phyloP scores from a whole-genome alignment of 257 asterid species.

The Plantago major region DNA sequence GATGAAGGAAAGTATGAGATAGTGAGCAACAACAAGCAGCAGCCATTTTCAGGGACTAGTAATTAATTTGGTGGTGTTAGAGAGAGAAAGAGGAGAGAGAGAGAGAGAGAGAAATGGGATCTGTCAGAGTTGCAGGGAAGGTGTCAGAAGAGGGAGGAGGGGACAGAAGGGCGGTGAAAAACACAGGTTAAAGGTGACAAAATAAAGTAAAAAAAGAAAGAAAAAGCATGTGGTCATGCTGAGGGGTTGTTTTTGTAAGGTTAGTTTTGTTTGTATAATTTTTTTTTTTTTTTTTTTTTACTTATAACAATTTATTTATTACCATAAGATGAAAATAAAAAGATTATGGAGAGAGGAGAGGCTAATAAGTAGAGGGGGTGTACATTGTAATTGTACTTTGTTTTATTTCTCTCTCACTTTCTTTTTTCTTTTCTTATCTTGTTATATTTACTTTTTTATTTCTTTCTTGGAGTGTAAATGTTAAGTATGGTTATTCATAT shows the following conservation, averaged over 20 bases:
- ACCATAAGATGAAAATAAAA: neutral
- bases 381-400: no score
- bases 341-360: no score
- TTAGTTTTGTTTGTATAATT: neutral
- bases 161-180: neutral
- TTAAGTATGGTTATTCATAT: no score
- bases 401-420: no score
- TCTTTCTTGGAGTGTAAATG: no score
- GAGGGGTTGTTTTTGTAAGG: neutral
- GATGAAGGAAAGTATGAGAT: constrained; percentile 56
- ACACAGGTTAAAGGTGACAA: neutral
- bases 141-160: neutral
- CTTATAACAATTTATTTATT: neutral
- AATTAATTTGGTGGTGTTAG: neutral
- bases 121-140: neutral
- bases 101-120: neutral
- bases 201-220: neutral
- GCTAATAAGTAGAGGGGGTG: no score
- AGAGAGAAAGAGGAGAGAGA: neutral
- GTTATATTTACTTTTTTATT: no score
- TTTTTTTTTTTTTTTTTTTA: neutral
- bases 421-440: no score
- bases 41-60: constrained; percentile 34
- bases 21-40: constrained; percentile 47
- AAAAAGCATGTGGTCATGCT: neutral